Conservation (phyloP, 352 stramenopile species). For the Elongisporangium anandrum region DNA sequence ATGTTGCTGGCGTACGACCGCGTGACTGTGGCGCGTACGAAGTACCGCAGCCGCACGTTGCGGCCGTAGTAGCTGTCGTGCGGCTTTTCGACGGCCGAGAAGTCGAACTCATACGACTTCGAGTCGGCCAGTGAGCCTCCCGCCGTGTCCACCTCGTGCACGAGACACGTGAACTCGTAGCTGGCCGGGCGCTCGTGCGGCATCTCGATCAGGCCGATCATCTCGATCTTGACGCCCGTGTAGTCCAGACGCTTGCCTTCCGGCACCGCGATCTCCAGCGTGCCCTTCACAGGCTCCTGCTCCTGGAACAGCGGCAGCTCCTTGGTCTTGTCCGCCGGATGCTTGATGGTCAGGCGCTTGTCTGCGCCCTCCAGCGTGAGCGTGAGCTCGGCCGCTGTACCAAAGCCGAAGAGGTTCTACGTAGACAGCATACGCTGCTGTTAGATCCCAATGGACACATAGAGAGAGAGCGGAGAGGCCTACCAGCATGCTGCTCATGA, state of each 20-base stretch:
- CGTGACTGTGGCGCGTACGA: slow-evolving; percentile 91
- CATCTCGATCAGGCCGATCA: slow-evolving; percentile 93
- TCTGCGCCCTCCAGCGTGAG: slow-evolving; percentile 10
- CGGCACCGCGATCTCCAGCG: slow-evolving; percentile 68
- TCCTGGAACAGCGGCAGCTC: slow-evolving; percentile 50
- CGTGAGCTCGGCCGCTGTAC: slow-evolving; percentile 9
- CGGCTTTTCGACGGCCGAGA: slow-evolving; percentile 92
- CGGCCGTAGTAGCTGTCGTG: slow-evolving; percentile 97
- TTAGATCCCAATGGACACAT: neutral
- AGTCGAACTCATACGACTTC: slow-evolving; percentile 89
- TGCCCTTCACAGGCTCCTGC: slow-evolving; percentile 59
- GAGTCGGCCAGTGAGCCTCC: slow-evolving; percentile 52
- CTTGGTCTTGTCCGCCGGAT: slow-evolving; percentile 17
- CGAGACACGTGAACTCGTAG: slow-evolving; percentile 92
- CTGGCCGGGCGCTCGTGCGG: slow-evolving; percentile 68
- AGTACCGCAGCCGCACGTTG: slow-evolving; percentile 96
- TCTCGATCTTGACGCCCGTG: slow-evolving; percentile 94
- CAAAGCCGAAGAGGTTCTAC: slow-evolving; percentile 16
- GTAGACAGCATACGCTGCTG: neutral
- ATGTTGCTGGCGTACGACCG: slow-evolving; percentile 90
- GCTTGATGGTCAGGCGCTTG: slow-evolving; percentile 7
- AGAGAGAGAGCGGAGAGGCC: neutral
- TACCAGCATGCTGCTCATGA: neutral
- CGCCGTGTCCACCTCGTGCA: slow-evolving; percentile 87
- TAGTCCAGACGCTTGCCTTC: slow-evolving; percentile 94